Percentiles rank a stretch among this genome's conserved stretches.
Conservation (phyloP, 129 eudicot species). For the Escallonia herrerae region DNA sequence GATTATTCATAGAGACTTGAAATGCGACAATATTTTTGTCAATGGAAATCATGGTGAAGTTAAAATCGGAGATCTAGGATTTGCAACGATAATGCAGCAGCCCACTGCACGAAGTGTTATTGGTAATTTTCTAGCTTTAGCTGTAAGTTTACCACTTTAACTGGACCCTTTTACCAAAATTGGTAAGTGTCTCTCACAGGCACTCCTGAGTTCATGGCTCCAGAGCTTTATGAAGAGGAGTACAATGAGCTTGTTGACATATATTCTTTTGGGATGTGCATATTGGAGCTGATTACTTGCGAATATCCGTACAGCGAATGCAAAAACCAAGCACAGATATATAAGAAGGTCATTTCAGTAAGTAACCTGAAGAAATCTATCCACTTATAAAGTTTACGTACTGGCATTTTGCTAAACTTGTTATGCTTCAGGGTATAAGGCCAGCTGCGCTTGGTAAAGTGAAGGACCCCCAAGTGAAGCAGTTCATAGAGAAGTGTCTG, state of each 20-base stretch:
- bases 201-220: slow-evolving; percentile 72
- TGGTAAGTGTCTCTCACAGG: slow-evolving; percentile 23
- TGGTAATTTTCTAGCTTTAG: slow-evolving; percentile 19
- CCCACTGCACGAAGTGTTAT: slow-evolving; percentile 52
- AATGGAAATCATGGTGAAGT: slow-evolving; percentile 63
- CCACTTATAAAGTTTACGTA: not conserved
- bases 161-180: not conserved
- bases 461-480: slow-evolving; percentile 30
- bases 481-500: slow-evolving; percentile 49
- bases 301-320: slow-evolving; percentile 58
- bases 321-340: slow-evolving; percentile 48
- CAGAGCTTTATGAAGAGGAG: slow-evolving; percentile 65
- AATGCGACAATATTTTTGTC: slow-evolving; percentile 56
- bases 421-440: slow-evolving; percentile 37
- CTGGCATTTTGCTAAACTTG: not conserved
- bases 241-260: slow-evolving; percentile 55
- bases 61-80: slow-evolving; percentile 60
- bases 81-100: slow-evolving; percentile 50
- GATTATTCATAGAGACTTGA: slow-evolving; percentile 55
- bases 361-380: slow-evolving; percentile 4
- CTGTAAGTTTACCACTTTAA: not conserved
- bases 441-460: slow-evolving; percentile 47
- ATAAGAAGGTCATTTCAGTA: slow-evolving; percentile 50
- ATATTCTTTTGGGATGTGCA: slow-evolving; percentile 66
- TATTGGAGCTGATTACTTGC: slow-evolving; percentile 49